Base-by-base conservation (phyloP, 257 asterid species). In the Jasminum sambac region DNA sequence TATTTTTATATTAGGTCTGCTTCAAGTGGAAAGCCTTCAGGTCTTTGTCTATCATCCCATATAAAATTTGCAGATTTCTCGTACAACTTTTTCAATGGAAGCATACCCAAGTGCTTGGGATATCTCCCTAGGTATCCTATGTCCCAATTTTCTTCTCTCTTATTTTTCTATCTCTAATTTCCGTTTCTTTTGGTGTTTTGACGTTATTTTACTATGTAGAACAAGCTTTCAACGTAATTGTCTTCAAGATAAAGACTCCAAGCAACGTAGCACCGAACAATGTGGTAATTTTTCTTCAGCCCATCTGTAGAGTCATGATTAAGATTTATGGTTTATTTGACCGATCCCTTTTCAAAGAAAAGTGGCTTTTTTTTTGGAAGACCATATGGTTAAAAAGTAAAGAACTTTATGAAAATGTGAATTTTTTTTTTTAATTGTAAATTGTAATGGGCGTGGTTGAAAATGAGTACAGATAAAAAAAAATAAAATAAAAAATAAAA, bases 61-160 rank as follows among this genome's bases (percentile, higher is more conserved):
- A 83, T 94, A 71, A 89, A 79, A 86, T 84, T 85, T 58, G 88
- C 82, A 10, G 96, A 94, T 83, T 84, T 94, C 74, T 91, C 97
- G n/a, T 79, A 72, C 79, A 94, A 94, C 81, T 89, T 82, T 83
- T 83, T 94, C 62, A 81, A 74, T 69, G 96, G 99, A 63, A 79
- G 59, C 76, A 73, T 91, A 81, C 96, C 99, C 0, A 88, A 85
- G 82, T 94, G 99, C 82, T 80, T 91, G 89, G 76, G 66, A 48
- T 74, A 85, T 75, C 80, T 94, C 42, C 82, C 97, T 30, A 87
- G 94, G 98, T 94, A 85, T 67, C 71, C 70, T 42, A 5, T 1
- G 10, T 41, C 17, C 74, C 46, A 38, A 60, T 59, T 66, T 63
- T 55, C 21, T 5, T 66, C 73, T 63, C 21, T 17, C 69, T 48